phyloP scores from a whole-genome alignment of 2,329 filamentous ascomycete genomes.

The Verticillium longisporum region DNA sequence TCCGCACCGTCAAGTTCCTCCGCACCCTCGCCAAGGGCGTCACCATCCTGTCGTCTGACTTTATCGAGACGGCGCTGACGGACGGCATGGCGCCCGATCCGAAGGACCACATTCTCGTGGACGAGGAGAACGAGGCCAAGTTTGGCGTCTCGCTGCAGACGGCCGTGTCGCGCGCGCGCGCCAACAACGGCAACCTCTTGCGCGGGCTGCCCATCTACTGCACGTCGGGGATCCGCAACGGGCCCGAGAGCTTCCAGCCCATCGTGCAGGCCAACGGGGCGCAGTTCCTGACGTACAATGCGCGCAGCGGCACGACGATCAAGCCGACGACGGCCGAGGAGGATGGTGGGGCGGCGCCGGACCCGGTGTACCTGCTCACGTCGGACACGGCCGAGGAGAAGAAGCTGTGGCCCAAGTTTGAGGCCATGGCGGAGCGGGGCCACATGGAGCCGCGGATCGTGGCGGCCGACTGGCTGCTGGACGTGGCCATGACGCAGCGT shows the following conservation, averaged over 20 bases:
- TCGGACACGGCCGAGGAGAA: slow-evolving; percentile 60
- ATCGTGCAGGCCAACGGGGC: slow-evolving; percentile 90
- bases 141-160: slow-evolving; percentile 63
- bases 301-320: slow-evolving; percentile 62
- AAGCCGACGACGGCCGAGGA: slow-evolving; percentile 55
- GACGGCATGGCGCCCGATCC: slow-evolving; percentile 58
- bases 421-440: slow-evolving; percentile 68
- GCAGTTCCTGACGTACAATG: slow-evolving; percentile 69
- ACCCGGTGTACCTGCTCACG: slow-evolving; percentile 79
- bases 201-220: slow-evolving; percentile 76
- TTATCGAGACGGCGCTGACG: slow-evolving; percentile 71
- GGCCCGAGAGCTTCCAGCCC: slow-evolving; percentile 73
- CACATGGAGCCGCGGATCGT: slow-evolving; percentile 79
- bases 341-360: slow-evolving; percentile 52
- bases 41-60: slow-evolving; percentile 67
- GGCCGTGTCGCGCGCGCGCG: slow-evolving; percentile 62
- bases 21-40: slow-evolving; percentile 78
- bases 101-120: slow-evolving; percentile 61
- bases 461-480: slow-evolving; percentile 80
- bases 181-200: slow-evolving; percentile 72
- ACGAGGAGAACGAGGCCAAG: slow-evolving; percentile 65
- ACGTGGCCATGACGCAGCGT: slow-evolving; percentile 83
- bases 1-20: slow-evolving; percentile 91
- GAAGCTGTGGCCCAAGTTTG: slow-evolving; percentile 73
- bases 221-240: slow-evolving; percentile 71